phyloP scores from a whole-genome alignment of 108 stramenopile species.

The Cyclotella sp. region DNA sequence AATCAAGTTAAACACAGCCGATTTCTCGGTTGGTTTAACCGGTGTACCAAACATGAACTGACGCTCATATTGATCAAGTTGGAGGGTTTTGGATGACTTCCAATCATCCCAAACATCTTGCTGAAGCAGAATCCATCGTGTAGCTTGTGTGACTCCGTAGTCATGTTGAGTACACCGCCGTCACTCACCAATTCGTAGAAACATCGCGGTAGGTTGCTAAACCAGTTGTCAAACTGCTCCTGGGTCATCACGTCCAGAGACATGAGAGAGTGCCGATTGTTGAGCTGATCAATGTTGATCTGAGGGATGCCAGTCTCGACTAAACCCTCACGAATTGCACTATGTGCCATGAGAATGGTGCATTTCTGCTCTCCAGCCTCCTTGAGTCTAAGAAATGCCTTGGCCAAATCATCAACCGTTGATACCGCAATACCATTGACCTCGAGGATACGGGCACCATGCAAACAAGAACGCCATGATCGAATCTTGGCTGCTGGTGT shows the following conservation, averaged over 20 bases:
- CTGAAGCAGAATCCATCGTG: background rate
- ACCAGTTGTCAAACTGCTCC: too few relatives aligned
- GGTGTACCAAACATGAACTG: slow-evolving; percentile 4
- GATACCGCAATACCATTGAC: background rate
- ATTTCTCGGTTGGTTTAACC: background rate
- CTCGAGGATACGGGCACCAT: background rate
- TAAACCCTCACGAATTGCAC: too few relatives aligned
- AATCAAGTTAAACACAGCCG: background rate
- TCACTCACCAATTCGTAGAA: background rate
- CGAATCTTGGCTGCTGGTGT: background rate
- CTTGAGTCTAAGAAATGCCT: background rate
- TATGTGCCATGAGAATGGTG: background rate
- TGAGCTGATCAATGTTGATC: too few relatives aligned
- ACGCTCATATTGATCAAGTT: background rate
- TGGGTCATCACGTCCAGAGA: too few relatives aligned
- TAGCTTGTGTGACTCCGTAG: background rate
- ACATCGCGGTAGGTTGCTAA: background rate
- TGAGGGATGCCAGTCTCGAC: too few relatives aligned
- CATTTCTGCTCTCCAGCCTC: background rate
- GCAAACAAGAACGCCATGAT: background rate
- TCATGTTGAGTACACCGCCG: background rate
- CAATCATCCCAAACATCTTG: background rate
- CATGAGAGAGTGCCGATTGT: too few relatives aligned
- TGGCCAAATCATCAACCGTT: background rate
- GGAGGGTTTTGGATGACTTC: background rate